Evolutionary conservation across 2,329 filamentous ascomycete genomes (phyloP).

Genomic region (Alternaria infectoria): DNA sequence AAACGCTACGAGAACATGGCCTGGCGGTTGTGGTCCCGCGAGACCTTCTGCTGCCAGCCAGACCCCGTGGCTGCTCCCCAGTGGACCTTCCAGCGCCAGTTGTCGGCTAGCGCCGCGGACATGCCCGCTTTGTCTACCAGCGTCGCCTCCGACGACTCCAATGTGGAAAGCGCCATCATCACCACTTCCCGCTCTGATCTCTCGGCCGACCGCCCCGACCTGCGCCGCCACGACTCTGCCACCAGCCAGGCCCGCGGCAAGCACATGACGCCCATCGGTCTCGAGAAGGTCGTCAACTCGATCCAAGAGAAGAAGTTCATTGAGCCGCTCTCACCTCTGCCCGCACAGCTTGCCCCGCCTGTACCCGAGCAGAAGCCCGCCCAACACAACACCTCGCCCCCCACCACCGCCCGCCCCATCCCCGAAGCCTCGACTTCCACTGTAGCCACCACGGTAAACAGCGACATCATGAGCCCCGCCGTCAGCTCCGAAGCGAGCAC

Average conservation of each 20-base stretch:
- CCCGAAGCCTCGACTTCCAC: constrained; percentile 67
- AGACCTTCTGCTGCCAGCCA: constrained; percentile 85
- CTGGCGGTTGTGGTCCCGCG: constrained; percentile 93
- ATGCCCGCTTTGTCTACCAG: constrained; percentile 56
- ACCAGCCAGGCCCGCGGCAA: constrained; percentile 74
- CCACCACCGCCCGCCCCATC: constrained; percentile 55
- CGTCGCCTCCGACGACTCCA: constrained; percentile 53
- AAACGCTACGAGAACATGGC: constrained; percentile 89
- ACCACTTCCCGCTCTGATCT: constrained; percentile 55
- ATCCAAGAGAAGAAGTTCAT: constrained; percentile 84
- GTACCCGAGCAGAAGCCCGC: constrained; percentile 14
- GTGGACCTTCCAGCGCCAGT: constrained; percentile 42
- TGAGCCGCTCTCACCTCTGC: constrained; percentile 60
- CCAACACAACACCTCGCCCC: constrained; percentile 43
- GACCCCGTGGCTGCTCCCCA: constrained; percentile 51
- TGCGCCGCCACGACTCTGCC: constrained; percentile 74
- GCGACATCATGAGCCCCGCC: constrained; percentile 50
- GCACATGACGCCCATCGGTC: constrained; percentile 89
- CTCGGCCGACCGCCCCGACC: constrained; percentile 67
- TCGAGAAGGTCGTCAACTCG: constrained; percentile 92
- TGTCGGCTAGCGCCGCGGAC: constrained; percentile 34
- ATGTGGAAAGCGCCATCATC: constrained; percentile 48
- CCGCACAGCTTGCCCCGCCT: constrained; percentile 46
- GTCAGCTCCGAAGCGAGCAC: constrained; percentile 67
- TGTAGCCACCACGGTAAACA: constrained; percentile 53